Base-by-base conservation (phyloP, 179 eudicot species). In the Gypsophila paniculata region DNA sequence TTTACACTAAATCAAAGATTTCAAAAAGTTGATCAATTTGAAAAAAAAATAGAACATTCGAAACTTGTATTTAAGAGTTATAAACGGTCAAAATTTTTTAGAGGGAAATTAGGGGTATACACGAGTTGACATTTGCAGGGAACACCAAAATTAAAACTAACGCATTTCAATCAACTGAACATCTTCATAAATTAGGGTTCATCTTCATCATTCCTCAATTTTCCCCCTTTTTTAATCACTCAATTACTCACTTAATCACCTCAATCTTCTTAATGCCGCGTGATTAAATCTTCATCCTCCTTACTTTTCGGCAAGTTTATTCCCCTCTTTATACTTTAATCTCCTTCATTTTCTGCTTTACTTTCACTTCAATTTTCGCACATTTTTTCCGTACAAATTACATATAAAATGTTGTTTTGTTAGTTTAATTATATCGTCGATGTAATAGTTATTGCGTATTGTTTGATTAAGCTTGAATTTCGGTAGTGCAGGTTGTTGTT, bases 241-340 rank as follows among this genome's bases (percentile, higher is more conserved):
- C 18, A 6, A 54, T 17, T 18, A 54, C 23, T 54, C 15, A 46
- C 59, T 54, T 7, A 6, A n/a, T 17, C 18, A 54, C 59, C 6
- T 54, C 15, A 17, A 54, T 54, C 23, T 54, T 18, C 23, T 1
- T 54, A 54, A 65, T 60, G 53, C 57, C 8, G 11, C 18, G 17
- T 23, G 4, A 39, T 71, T 71, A 13, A 71, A 58, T 57, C 63
- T 69, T 42, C 10, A 7, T 19, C 36, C 49, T 61, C 52, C 55
- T 55, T 19, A 18, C 12, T 12, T 32, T 38, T 53, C 9, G 72
- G 61, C 14, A 69, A 29, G 38, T 53, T 51, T 10, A 59, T 57
- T 60, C 73, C 49, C 32, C 52, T 38, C 46, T 32, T 57, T n/a
- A 17, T 6, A 29, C 60, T 39, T 57, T 58, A 7, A 36, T 36